These are phyloP conservation scores for Musa schizocarpa DNA, from an alignment of 176 grass and related monocot species.

Conservation along the genomic window DNA sequence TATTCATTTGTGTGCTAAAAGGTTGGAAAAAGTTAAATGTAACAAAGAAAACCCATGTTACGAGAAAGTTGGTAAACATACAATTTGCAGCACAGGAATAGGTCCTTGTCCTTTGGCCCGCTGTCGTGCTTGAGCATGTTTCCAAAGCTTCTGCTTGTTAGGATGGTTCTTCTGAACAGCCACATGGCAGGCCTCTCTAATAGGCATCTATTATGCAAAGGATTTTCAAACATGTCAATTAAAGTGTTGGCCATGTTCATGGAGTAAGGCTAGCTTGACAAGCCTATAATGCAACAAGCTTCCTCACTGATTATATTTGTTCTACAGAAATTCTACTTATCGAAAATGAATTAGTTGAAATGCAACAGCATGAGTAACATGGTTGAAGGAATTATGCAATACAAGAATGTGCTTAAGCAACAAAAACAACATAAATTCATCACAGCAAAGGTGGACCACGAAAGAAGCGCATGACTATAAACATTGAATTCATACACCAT, in stretches of 20 bases:
- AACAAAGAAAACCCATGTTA: not conserved
- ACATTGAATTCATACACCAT: not conserved
- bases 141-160: slow-evolving; percentile 80
- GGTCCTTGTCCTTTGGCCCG: slow-evolving; percentile 55
- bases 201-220: slow-evolving; percentile 58
- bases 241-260: too few species aligned
- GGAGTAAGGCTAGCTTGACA: not conserved
- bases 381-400: not conserved
- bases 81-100: slow-evolving; percentile 80
- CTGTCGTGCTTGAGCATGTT: slow-evolving; percentile 84
- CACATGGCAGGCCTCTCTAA: slow-evolving; percentile 94
- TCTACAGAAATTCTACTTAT: not conserved
- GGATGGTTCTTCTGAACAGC: slow-evolving; percentile 82
- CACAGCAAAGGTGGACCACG: not conserved
- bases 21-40: not conserved
- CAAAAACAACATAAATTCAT: not conserved
- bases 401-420: not conserved
- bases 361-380: not conserved
- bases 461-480: not conserved
- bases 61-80: slow-evolving; percentile 22
- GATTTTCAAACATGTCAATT: not conserved
- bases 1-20: not conserved
- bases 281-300: not conserved
- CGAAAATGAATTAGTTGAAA: not conserved
- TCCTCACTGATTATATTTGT: not conserved